Evolutionary conservation across 2,329 filamentous ascomycete genomes (phyloP).

Genomic region (Macrophomina tecta): DNA sequence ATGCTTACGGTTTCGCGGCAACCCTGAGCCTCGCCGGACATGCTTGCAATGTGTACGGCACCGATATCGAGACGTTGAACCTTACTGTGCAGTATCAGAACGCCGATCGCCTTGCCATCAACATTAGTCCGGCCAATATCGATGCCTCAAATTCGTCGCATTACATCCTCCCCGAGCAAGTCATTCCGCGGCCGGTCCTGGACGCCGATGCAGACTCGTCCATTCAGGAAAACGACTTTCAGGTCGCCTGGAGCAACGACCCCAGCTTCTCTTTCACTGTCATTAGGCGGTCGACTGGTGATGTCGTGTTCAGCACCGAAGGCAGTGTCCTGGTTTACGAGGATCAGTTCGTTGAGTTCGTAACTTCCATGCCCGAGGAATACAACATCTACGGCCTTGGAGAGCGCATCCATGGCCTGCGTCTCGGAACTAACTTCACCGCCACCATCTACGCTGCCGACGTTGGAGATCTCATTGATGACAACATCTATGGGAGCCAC

Average conservation of each 20-base stretch:
- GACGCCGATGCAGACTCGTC: slow-evolving; percentile 49
- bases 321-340: slow-evolving; percentile 73
- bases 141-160: slow-evolving; percentile 67
- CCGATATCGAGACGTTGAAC: slow-evolving; percentile 70
- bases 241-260: slow-evolving; percentile 62
- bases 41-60: slow-evolving; percentile 76
- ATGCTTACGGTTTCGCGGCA: slow-evolving; percentile 57
- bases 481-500: slow-evolving; percentile 77
- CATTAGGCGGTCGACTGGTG: slow-evolving; percentile 64
- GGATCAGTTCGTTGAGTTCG: slow-evolving; percentile 79
- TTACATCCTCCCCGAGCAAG: slow-evolving; percentile 69
- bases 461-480: slow-evolving; percentile 66
- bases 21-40: slow-evolving; percentile 59
- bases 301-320: slow-evolving; percentile 71
- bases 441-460: slow-evolving; percentile 73
- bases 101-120: slow-evolving; percentile 69
- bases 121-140: slow-evolving; percentile 71
- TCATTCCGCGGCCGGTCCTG: slow-evolving; percentile 63
- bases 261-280: slow-evolving; percentile 64
- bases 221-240: slow-evolving; percentile 54
- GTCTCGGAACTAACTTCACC: slow-evolving; percentile 75
- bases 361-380: slow-evolving; percentile 67
- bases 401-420: slow-evolving; percentile 73
- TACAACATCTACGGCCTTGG: slow-evolving; percentile 80
- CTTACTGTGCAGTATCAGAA: slow-evolving; percentile 73